Conservation (phyloP, 495 filamentous ascomycete genomes). For the Letharia lupina region DNA sequence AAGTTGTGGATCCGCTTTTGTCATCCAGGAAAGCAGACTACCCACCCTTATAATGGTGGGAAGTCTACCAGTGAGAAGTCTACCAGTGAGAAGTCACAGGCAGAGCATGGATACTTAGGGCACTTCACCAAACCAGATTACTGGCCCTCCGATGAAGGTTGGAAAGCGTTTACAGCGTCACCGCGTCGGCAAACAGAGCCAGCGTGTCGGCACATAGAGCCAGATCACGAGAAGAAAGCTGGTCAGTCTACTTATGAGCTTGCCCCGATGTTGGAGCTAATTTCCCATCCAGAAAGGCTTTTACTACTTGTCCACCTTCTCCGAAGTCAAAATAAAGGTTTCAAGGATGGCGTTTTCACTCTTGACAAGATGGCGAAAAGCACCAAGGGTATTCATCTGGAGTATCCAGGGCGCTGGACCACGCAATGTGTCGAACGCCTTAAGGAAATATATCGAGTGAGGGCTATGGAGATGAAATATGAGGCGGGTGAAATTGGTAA, state of each 20-base stretch:
- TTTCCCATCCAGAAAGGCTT: slow-evolving; percentile 14
- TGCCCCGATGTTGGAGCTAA: neutral
- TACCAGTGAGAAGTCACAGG: neutral
- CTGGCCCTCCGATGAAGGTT: slow-evolving; percentile 57
- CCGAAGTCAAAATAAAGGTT: neutral
- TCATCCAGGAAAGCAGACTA: slow-evolving; percentile 45
- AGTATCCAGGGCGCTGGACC: neutral
- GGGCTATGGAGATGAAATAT: slow-evolving; percentile 17
- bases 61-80: neutral
- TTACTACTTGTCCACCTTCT: slow-evolving; percentile 14
- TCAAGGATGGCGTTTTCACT: slow-evolving; percentile 12
- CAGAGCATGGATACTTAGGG: slow-evolving; percentile 22
- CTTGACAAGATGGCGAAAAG: slow-evolving; percentile 11
- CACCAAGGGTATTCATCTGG: slow-evolving; percentile 8
- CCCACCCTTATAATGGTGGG: slow-evolving; percentile 69
- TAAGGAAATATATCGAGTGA: slow-evolving; percentile 17
- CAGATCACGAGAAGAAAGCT: slow-evolving; percentile 71
- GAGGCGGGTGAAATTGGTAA: slow-evolving; percentile 10
- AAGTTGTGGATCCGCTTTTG: slow-evolving; percentile 16
- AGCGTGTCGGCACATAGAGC: slow-evolving; percentile 61
- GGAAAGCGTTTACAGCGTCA: neutral
- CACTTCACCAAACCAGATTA: slow-evolving; percentile 62
- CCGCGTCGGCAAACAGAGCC: slow-evolving; percentile 15
- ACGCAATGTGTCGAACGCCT: neutral
- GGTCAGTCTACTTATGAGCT: slow-evolving; percentile 42